These are phyloP conservation scores for Trichodelitschia bisporula DNA, from an alignment of 495 filamentous ascomycete species.

Conservation along the genomic window DNA sequence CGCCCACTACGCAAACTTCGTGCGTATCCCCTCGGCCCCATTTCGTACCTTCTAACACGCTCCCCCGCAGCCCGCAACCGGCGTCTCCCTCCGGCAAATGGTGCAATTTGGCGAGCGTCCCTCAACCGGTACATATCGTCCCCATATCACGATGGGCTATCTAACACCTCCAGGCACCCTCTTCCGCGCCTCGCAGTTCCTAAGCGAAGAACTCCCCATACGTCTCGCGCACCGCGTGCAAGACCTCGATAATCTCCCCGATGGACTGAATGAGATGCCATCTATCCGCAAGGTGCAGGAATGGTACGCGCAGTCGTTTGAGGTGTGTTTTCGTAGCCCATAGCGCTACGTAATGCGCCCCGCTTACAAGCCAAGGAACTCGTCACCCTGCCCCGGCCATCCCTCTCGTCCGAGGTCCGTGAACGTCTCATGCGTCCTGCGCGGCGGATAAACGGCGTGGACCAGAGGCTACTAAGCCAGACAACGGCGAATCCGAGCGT, in stretches of 20 bases:
- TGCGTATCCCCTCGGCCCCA: no score
- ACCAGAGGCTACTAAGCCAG: slow-evolving; percentile 46
- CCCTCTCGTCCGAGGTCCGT: slow-evolving; percentile 49
- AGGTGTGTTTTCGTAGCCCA: slow-evolving; percentile 31
- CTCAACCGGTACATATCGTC: slow-evolving; percentile 40
- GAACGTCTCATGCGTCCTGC: slow-evolving; percentile 53
- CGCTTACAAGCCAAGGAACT: slow-evolving; percentile 44
- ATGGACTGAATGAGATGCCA: slow-evolving; percentile 95
- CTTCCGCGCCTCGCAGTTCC: slow-evolving; percentile 92
- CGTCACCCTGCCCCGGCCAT: slow-evolving; percentile 55
- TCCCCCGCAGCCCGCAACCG: slow-evolving; percentile 92
- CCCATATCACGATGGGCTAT: slow-evolving; percentile 2
- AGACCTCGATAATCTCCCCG: slow-evolving; percentile 76
- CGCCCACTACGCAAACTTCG: slow-evolving; percentile 15
- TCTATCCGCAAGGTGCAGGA: slow-evolving; percentile 86
- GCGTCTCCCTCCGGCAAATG: slow-evolving; percentile 93
- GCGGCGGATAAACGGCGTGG: slow-evolving; percentile 27
- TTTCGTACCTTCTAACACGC: slow-evolving; percentile 15
- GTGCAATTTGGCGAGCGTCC: slow-evolving; percentile 91
- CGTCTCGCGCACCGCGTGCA: slow-evolving; percentile 88
- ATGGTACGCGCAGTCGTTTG: slow-evolving; percentile 98
- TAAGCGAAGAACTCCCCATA: slow-evolving; percentile 94
- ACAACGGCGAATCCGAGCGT: slow-evolving; percentile 79
- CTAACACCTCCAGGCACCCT: slow-evolving; percentile 46
- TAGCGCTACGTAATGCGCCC: background rate